phyloP scores from a whole-genome alignment of 2,329 filamentous ascomycete genomes.

The Fusarium verticillioides region DNA sequence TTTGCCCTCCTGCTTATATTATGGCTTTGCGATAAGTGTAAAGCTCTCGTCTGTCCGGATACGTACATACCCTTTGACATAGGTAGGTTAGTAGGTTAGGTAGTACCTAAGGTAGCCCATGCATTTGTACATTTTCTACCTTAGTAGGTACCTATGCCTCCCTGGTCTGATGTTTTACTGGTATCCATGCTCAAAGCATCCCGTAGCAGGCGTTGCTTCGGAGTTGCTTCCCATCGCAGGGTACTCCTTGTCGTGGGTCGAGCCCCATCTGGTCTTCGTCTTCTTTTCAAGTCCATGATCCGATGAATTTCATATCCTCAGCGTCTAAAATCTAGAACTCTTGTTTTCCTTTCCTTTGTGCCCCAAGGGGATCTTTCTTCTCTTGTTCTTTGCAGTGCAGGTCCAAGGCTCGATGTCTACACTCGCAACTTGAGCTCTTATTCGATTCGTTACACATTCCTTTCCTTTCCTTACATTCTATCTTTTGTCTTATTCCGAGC shows the following conservation, averaged over 20 bases:
- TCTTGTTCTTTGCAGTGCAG: conserved; percentile 29
- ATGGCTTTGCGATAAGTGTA: neutral
- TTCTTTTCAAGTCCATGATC: conserved; percentile 12
- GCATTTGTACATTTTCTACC: neutral
- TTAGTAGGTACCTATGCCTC: neutral
- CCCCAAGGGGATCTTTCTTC: conserved; percentile 12
- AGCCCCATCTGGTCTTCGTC: conserved; percentile 23
- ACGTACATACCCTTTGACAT: neutral
- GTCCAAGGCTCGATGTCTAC: conserved; percentile 38
- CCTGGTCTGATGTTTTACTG: conserved; percentile 13
- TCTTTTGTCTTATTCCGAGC: neutral
- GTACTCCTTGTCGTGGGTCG: conserved; percentile 26
- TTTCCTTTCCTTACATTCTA: conserved; percentile 28
- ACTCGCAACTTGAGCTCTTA: conserved; percentile 17
- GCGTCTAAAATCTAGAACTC: conserved; percentile 16
- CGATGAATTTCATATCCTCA: conserved; percentile 7
- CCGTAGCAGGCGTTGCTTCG: conserved; percentile 34
- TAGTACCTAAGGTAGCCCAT: neutral
- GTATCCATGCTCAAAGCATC: conserved; percentile 27
- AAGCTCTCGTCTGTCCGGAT: neutral
- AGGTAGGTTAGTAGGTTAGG: neutral
- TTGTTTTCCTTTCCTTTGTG: conserved; percentile 15
- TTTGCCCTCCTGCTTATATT: neutral
- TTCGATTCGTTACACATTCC: conserved; percentile 33
- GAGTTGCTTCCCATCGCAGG: conserved; percentile 38